phyloP scores from a whole-genome alignment of 2,329 filamentous ascomycete genomes.

The Calcarisporium arbuscula region DNA sequence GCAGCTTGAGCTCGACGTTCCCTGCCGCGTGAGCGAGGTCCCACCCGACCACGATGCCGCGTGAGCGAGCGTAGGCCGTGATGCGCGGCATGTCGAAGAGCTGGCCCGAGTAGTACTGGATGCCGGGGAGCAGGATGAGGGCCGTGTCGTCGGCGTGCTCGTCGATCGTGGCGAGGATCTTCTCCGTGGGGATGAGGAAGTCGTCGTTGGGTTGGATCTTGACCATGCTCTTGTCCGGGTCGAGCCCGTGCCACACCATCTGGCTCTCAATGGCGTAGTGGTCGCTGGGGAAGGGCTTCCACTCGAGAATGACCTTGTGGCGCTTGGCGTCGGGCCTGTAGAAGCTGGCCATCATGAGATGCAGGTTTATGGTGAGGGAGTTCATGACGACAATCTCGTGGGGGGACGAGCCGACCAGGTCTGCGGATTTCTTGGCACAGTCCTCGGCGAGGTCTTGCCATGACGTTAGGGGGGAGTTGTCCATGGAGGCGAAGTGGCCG shows the following conservation, averaged over 20 bases:
- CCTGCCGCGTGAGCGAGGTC: slow-evolving; percentile 83
- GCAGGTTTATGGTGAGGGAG: slow-evolving; percentile 74
- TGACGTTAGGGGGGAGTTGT: slow-evolving; percentile 59
- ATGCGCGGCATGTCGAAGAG: slow-evolving; percentile 77
- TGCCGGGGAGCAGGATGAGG: slow-evolving; percentile 73
- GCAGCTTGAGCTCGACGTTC: slow-evolving; percentile 71
- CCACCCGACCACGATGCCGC: slow-evolving; percentile 74
- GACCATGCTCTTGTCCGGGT: slow-evolving; percentile 64
- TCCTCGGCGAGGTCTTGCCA: slow-evolving; percentile 78
- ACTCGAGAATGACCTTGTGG: slow-evolving; percentile 83
- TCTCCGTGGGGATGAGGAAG: slow-evolving; percentile 61
- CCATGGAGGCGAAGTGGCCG: slow-evolving; percentile 69
- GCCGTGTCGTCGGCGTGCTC: slow-evolving; percentile 66
- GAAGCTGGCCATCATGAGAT: slow-evolving; percentile 78
- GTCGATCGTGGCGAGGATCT: slow-evolving; percentile 68
- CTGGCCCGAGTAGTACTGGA: slow-evolving; percentile 91
- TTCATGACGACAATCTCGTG: slow-evolving; percentile 84
- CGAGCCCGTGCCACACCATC: slow-evolving; percentile 61
- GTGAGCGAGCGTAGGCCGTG: slow-evolving; percentile 66
- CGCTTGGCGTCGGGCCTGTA: slow-evolving; percentile 59
- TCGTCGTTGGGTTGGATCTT: slow-evolving; percentile 59
- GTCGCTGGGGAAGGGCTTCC: slow-evolving; percentile 85
- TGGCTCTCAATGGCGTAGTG: slow-evolving; percentile 82
- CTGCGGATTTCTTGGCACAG: slow-evolving; percentile 62
- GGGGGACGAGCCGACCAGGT: slow-evolving; percentile 65